A percentile compares a stretch with the other conserved stretches of the same genome.
Evolutionary conservation across 1,139 yeast species (phyloP).

Genomic region (Saccharomyces hybrid): DNA sequence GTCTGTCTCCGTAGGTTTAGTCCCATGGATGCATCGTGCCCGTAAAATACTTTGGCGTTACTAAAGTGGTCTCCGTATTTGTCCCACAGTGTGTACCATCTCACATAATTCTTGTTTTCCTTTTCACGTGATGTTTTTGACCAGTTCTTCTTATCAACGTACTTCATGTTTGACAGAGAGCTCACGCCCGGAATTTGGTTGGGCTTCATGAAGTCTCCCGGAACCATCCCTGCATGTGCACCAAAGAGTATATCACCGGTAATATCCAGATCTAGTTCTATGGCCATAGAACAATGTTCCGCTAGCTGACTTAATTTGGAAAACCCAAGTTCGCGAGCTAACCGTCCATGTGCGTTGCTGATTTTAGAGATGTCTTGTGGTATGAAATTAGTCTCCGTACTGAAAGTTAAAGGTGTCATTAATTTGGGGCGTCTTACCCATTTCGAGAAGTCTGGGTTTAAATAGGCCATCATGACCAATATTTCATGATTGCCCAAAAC

Average conservation of each 20-base stretch:
- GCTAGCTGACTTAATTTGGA: conserved; percentile 16
- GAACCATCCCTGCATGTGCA: conserved; percentile 30
- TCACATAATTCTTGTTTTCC: conserved; percentile 11
- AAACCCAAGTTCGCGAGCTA: conserved; percentile 20
- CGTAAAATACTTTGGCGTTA: conserved; percentile 68
- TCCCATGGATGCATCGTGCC: conserved; percentile 83
- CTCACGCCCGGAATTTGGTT: conserved; percentile 11
- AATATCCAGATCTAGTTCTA: conserved; percentile 12
- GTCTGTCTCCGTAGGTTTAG: conserved; percentile 56
- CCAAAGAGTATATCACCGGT: conserved; percentile 15
- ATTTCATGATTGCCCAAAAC: conserved; percentile 76
- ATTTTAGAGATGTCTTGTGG: conserved; percentile 15
- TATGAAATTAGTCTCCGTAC: conserved; percentile 12
- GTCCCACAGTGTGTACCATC: conserved; percentile 30
- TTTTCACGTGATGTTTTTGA: conserved; percentile 16
- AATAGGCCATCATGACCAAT: conserved; percentile 27
- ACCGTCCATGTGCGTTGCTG: conserved; percentile 14
- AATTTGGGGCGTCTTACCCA: neutral
- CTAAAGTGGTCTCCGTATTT: conserved; percentile 28
- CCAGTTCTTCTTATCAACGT: conserved; percentile 22
- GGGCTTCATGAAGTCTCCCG: conserved; percentile 16
- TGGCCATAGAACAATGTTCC: conserved; percentile 16
- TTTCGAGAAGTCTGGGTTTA: conserved; percentile 11
- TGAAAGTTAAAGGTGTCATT: conserved; percentile 12
- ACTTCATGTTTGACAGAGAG: conserved; percentile 27